Evolutionary conservation across 1,284 basidiomycete genomes (phyloP).

Genomic region (Boletus sp.): DNA sequence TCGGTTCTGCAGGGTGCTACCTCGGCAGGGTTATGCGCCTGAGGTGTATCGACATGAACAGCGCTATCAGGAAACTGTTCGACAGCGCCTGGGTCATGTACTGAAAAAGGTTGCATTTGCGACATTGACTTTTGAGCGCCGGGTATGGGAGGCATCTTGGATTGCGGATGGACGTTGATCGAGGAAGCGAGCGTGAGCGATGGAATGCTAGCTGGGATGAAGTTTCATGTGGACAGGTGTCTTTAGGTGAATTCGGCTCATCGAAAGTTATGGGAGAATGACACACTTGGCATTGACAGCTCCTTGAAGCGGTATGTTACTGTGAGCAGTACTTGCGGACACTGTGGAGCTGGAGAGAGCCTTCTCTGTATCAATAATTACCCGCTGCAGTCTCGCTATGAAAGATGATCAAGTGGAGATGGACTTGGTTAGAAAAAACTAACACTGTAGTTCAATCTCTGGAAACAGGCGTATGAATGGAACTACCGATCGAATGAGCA

Average conservation of each 20-base stretch:
- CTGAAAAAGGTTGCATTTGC: background rate
- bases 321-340: background rate
- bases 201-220: conserved; percentile 4
- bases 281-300: conserved; percentile 8
- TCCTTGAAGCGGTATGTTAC: background rate
- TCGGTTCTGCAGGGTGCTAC: background rate
- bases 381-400: conserved; percentile 22
- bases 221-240: background rate
- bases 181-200: background rate
- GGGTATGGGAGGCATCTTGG: background rate
- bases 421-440: background rate
- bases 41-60: background rate
- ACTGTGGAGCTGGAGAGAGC: conserved; percentile 1
- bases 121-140: background rate
- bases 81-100: background rate
- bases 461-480: conserved; percentile 23
- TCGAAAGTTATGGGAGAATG: background rate
- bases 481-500: conserved; percentile 18
- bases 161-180: background rate
- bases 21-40: background rate
- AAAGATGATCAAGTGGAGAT: background rate
- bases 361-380: conserved; percentile 11
- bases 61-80: background rate
- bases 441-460: conserved; percentile 27
- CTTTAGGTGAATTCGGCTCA: background rate